Evolutionary conservation across 2,329 filamentous ascomycete species (phyloP).

Genomic region (Calonectria pseudoturangicola): DNA sequence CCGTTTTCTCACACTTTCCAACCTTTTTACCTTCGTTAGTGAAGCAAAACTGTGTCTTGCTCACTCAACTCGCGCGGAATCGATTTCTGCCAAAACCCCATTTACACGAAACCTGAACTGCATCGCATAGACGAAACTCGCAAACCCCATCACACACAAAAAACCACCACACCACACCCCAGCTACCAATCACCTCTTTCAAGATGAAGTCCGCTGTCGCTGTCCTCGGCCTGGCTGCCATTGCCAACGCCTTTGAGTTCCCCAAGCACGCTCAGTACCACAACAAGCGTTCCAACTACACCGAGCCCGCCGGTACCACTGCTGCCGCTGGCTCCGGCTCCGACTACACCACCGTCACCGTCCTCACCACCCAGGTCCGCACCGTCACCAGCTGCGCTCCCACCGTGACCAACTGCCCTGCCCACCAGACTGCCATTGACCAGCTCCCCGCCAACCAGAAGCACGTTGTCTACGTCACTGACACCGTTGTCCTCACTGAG

Average conservation of each 20-base stretch:
- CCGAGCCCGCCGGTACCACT: neutral
- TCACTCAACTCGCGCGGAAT: slow-evolving; percentile 54
- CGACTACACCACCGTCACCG: slow-evolving; percentile 64
- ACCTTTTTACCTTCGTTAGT: slow-evolving; percentile 52
- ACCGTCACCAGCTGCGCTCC: slow-evolving; percentile 76
- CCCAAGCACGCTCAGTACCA: slow-evolving; percentile 58
- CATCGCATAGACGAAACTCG: slow-evolving; percentile 52
- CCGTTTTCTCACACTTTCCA: slow-evolving; percentile 44
- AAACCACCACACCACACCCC: slow-evolving; percentile 10
- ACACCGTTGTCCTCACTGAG: slow-evolving; percentile 63
- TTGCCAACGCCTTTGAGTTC: slow-evolving; percentile 64
- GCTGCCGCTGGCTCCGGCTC: slow-evolving; percentile 45
- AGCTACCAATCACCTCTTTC: slow-evolving; percentile 40
- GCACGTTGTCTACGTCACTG: slow-evolving; percentile 59
- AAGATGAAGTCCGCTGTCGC: slow-evolving; percentile 70
- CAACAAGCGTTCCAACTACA: slow-evolving; percentile 53
- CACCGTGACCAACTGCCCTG: slow-evolving; percentile 74
- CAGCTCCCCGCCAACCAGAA: slow-evolving; percentile 60
- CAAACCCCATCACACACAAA: slow-evolving; percentile 12
- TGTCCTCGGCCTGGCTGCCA: slow-evolving; percentile 66
- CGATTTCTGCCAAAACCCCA: slow-evolving; percentile 55
- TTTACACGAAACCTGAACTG: slow-evolving; percentile 42
- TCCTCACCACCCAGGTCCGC: slow-evolving; percentile 72
- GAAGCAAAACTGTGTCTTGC: slow-evolving; percentile 59
- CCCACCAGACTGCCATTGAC: slow-evolving; percentile 57